Percentiles rank a stretch among this genome's conserved stretches.
phyloP scores from a whole-genome alignment of 805 yeast species.

The Cephaloascus albidus region DNA sequence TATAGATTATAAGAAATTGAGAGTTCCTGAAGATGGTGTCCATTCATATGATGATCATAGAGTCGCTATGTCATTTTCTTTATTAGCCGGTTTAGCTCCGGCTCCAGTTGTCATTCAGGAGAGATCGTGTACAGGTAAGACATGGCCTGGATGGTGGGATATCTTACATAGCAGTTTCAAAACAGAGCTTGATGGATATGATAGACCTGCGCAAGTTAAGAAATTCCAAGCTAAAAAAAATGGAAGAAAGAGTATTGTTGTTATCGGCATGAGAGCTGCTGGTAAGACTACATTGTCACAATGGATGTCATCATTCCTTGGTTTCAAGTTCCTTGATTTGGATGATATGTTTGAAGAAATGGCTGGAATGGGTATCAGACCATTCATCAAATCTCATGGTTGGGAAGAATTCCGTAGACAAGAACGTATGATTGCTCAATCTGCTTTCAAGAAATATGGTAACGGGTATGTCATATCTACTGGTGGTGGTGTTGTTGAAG shows the following conservation, averaged over 20 bases:
- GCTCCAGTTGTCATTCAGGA: slow-evolving; percentile 69
- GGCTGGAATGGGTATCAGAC: slow-evolving; percentile 42
- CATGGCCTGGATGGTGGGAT: slow-evolving; percentile 99
- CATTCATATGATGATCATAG: slow-evolving; percentile 91
- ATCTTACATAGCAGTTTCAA: slow-evolving; percentile 61
- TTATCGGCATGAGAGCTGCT: slow-evolving; percentile 97
- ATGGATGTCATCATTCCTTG: slow-evolving; percentile 66
- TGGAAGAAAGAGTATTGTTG: slow-evolving; percentile 51
- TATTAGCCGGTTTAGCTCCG: slow-evolving; percentile 65
- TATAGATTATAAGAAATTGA: slow-evolving; percentile 36
- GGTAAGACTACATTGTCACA: slow-evolving; percentile 85
- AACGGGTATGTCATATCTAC: slow-evolving; percentile 70
- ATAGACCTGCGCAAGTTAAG: slow-evolving; percentile 21
- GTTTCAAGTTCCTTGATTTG: slow-evolving; percentile 63
- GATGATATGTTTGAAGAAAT: slow-evolving; percentile 62
- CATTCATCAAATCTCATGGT: slow-evolving; percentile 53
- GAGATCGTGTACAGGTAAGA: slow-evolving; percentile 89
- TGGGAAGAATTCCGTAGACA: slow-evolving; percentile 81
- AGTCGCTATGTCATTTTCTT: slow-evolving; percentile 94
- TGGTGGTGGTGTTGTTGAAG: slow-evolving; percentile 95
- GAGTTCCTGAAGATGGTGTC: slow-evolving; percentile 56
- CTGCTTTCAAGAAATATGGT: slow-evolving; percentile 28
- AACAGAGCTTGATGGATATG: slow-evolving; percentile 63
- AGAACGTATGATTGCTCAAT: slow-evolving; percentile 51
- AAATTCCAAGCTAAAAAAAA: slow-evolving; percentile 14